A percentile compares a stretch with the other conserved stretches of the same genome.
Evolutionary conservation across 1,139 yeast species (phyloP).

Genomic region (Debaryomyces subglobosus): DNA sequence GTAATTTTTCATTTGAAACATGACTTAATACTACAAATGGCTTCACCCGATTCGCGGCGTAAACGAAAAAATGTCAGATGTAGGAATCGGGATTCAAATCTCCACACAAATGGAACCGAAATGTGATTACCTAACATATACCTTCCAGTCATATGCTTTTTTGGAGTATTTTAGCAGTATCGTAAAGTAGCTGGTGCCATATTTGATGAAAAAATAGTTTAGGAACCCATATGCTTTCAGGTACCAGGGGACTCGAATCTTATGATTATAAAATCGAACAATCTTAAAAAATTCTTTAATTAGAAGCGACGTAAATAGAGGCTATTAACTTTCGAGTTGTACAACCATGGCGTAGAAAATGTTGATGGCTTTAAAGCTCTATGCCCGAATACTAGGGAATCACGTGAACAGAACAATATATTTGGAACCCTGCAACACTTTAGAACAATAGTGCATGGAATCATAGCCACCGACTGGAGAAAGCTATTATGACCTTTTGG

Average conservation of each 20-base stretch:
- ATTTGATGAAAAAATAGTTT: not conserved
- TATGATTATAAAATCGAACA: not conserved
- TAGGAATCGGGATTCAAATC: not conserved
- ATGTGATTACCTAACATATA: not conserved
- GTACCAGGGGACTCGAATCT: too few relatives aligned
- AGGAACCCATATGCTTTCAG: not conserved
- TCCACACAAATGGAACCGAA: not conserved
- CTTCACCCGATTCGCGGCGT: not conserved
- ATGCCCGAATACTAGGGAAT: not conserved
- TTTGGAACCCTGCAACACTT: not conserved
- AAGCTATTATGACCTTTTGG: not conserved
- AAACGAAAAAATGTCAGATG: not conserved
- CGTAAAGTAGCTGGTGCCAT: not conserved
- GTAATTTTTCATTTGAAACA: not conserved
- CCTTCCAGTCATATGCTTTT: not conserved
- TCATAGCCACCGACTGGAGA: conserved; percentile 2
- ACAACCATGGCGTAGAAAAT: not conserved
- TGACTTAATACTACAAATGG: not conserved
- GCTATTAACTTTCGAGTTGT: not conserved
- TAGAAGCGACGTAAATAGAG: not conserved
- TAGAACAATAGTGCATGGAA: conserved; percentile 1
- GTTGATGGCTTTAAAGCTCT: not conserved
- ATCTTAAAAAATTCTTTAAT: not conserved
- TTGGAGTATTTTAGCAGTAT: not conserved
- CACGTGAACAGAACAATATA: conserved; percentile 2